These are phyloP conservation scores for Trichoderma polysporum DNA, from an alignment of 2,329 filamentous ascomycete species.

Conservation along the genomic window DNA sequence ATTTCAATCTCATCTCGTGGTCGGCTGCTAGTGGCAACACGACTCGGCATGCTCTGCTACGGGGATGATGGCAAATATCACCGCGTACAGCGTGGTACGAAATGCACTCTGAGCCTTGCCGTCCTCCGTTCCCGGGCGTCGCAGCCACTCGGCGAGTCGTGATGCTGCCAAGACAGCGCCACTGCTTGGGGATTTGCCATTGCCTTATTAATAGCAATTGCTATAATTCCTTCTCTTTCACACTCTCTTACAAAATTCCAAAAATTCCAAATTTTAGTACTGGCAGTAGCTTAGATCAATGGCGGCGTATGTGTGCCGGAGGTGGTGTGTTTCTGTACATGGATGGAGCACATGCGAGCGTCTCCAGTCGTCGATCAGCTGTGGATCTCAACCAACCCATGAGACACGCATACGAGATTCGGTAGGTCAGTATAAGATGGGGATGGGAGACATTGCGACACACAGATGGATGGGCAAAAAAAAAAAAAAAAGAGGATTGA, in stretches of 20 bases:
- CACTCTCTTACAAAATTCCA: too few relatives aligned
- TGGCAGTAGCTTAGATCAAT: background rate
- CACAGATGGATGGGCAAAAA: background rate
- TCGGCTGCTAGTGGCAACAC: constrained; percentile 8
- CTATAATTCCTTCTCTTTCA: background rate
- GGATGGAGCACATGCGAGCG: background rate
- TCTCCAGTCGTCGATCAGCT: background rate
- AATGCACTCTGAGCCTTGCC: background rate
- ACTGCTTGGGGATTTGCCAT: background rate
- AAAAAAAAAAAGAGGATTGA: background rate
- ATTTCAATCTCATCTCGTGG: constrained; percentile 4
- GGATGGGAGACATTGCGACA: constrained; percentile 4
- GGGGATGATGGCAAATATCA: background rate
- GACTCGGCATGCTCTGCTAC: background rate
- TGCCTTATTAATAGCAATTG: background rate
- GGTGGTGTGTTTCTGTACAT: background rate
- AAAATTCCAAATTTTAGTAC: too few relatives aligned
- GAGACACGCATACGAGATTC: background rate
- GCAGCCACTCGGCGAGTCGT: background rate
- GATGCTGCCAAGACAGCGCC: constrained; percentile 3
- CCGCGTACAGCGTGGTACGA: background rate
- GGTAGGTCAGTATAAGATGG: background rate
- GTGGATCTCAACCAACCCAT: background rate
- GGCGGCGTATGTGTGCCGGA: background rate
- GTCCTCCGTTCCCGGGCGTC: background rate